Evolutionary conservation across 108 stramenopile genomes (phyloP).

Genomic region (Conticribra guillardii): DNA sequence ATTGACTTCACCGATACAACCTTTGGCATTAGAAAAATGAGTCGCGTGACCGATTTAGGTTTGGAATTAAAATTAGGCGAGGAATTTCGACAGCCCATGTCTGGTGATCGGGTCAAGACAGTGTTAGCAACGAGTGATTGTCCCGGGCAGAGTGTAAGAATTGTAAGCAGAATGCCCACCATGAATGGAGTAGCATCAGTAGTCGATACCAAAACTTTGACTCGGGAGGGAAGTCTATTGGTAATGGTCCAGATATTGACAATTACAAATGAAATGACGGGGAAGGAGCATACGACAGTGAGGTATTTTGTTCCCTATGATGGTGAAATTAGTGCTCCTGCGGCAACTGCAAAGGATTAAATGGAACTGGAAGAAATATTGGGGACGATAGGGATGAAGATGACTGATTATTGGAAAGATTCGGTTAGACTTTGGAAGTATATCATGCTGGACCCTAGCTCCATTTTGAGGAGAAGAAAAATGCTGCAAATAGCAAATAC

Average conservation of each 20-base stretch:
- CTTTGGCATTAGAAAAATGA: conserved; percentile 71
- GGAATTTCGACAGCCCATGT: conserved; percentile 56
- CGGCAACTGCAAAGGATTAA: conserved; percentile 43
- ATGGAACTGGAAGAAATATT: conserved; percentile 1
- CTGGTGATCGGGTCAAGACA: conserved; percentile 74
- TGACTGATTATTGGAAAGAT: no score
- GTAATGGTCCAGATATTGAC: conserved; percentile 74
- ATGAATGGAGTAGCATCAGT: conserved; percentile 85
- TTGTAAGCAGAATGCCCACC: conserved; percentile 72
- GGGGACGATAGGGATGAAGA: background rate
- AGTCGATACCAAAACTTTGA: conserved; percentile 65
- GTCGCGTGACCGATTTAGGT: conserved; percentile 80
- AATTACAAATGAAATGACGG: conserved; percentile 72
- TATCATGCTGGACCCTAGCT: no score
- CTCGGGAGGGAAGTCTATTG: conserved; percentile 54
- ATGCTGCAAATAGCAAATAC: no score
- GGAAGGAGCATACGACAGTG: conserved; percentile 60
- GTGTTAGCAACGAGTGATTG: conserved; percentile 68
- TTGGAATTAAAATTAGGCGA: conserved; percentile 67
- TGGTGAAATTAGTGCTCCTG: conserved; percentile 29
- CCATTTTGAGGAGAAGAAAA: no score
- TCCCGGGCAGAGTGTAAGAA: conserved; percentile 58
- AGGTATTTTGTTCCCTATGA: conserved; percentile 77
- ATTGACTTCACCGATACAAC: conserved; percentile 52
- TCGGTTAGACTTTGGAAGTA: no score